Evolutionary conservation across 495 filamentous ascomycete genomes (phyloP).

Genomic region (Penicillium samsonianum): DNA sequence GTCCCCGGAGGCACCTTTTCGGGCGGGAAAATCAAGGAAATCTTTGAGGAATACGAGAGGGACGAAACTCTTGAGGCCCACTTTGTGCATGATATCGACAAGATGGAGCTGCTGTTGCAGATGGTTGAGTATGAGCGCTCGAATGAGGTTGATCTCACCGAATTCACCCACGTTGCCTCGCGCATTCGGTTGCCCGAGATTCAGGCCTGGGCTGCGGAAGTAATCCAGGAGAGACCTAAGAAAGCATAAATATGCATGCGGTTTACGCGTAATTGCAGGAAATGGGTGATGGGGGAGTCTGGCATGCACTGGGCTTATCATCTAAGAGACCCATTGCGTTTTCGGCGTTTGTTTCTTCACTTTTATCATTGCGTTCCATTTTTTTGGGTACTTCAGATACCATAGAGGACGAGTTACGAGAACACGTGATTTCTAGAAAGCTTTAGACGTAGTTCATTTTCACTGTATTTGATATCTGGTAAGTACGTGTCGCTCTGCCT

Average conservation of each 20-base stretch:
- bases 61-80: slow-evolving; percentile 75
- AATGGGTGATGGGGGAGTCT: not conserved
- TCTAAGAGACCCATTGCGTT: slow-evolving; percentile 8
- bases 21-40: slow-evolving; percentile 65
- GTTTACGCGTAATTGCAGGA: not conserved
- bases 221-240: slow-evolving; percentile 71
- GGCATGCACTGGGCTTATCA: not conserved
- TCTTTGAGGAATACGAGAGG: slow-evolving; percentile 96
- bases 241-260: slow-evolving; percentile 26
- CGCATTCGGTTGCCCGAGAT: slow-evolving; percentile 75
- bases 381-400: slow-evolving; percentile 22
- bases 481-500: no score
- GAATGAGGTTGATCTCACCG: slow-evolving; percentile 70
- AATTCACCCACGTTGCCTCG: slow-evolving; percentile 77
- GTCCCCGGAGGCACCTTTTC: slow-evolving; percentile 64
- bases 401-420: slow-evolving; percentile 23
- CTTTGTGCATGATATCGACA: slow-evolving; percentile 96
- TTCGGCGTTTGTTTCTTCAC: slow-evolving; percentile 21
- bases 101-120: slow-evolving; percentile 90
- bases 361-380: slow-evolving; percentile 17
- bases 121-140: slow-evolving; percentile 95
- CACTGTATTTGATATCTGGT: no score
- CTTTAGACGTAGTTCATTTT: slow-evolving; percentile 14
- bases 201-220: slow-evolving; percentile 72
- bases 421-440: slow-evolving; percentile 24